Evolutionary conservation across 164 flowering plant genomes (phyloP), one percentile per base, ranked within the genome.

Genomic region (Litsea cubeba): DNA sequence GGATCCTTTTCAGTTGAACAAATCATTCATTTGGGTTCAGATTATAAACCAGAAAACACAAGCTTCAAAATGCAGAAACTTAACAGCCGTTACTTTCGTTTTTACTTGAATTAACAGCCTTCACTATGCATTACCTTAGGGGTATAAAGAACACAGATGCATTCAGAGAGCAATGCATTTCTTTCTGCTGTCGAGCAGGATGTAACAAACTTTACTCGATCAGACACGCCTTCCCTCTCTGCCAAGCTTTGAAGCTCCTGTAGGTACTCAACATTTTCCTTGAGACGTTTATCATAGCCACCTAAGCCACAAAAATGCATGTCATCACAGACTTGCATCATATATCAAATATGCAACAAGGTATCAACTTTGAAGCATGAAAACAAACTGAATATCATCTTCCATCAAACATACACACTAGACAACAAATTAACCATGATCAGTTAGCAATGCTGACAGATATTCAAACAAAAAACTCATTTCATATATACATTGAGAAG

Each of bases 101-200:
- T 40, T 40, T 7, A 40, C 46, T 40, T 8, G 1, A 1, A 46
- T 8, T 62, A 50, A 20, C 20, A 3, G 62, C 12, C n/a, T 23
- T 17, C 46, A 57, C 12, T 25, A 15, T 5, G n/a, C 71, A 49
- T 60, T 63, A 93, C 99, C 99, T 80, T 82, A 50, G 98, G 99
- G 1, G 98, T 95, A 28, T 95, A 95, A 62, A 95, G 77, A 54
- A 93, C 97, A 62, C 98, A 91, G 1, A 95, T 68, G 77, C 97
- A 93, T 76, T 92, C 73, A 4, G 98, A 89, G 32, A 95, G 93
- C 63, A 95, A 91, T 4, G 76, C 76, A 72, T 95, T 95, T 81
- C 99, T 86, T 78, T 93, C 90, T 15, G 88, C 77, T 22, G 99
- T 93, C 3, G 98, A 83, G 82, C 98, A 95, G 26, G 99, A 93